Evolutionary conservation across 2,329 filamentous ascomycete species (phyloP), one percentile per base, ranked within the genome.

Genomic region (Plenodomus biglobosus): DNA sequence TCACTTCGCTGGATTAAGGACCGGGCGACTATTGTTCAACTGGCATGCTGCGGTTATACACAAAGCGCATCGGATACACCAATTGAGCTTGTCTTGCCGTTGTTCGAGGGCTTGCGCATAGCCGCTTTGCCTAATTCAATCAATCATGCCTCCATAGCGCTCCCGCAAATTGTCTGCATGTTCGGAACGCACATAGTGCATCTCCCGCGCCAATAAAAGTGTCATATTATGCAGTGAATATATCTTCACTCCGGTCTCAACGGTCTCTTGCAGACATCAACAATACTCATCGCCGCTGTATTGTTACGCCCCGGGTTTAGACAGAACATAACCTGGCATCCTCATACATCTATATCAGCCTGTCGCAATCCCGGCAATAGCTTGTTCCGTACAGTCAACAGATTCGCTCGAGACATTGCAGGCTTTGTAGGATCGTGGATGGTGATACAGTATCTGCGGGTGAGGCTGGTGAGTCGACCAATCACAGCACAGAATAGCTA

Each of bases 81-180:
- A 60, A 62, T 62, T 38, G 40, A 53, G 44, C 46, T 46, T 39
- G 41, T 52, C 44, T 5, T 18, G 35, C 35, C 16, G 16, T 18
- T 17, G 18, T 18, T 18, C 16, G 15, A 37, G 16, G 8, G 8
- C 19, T 37, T 37, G 39, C 54, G 53, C 57, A 56, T 59, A 40
- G 44, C 24, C 42, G 45, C 53, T 46, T 59, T 51, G 46, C 56
- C 51, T 38, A 30, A 48, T 61, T 53, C 27, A 55, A 56, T 38
- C 38, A 32, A 48, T 59, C 52, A 57, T 58, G 56, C 59, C 54
- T 60, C 45, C 54, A 57, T 51, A 55, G 58, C 65, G 61, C 61
- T 66, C 61, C 55, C 59, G 59, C 55, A 56, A 49, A 61, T 62
- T 64, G 37, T 61, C 40, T 62, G 62, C 62, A 58, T 59, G 53